Evolutionary conservation across 352 stramenopile genomes (phyloP).

Genomic region (Phytophthora brassicae): DNA sequence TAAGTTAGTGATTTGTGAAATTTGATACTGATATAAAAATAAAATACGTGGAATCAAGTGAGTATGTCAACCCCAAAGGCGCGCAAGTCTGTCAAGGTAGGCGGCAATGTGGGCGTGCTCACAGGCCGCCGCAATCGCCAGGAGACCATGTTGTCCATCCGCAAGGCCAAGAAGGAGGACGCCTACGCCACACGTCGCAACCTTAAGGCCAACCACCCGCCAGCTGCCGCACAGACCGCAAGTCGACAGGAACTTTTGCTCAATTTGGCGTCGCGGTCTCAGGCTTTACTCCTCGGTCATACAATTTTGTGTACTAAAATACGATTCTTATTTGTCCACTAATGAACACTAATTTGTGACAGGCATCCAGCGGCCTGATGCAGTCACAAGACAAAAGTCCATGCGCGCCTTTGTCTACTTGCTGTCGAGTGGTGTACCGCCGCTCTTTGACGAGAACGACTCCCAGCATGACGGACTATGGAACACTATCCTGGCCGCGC

Average conservation of each 20-base stretch:
- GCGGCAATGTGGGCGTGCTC: conserved; percentile 67
- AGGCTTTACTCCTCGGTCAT: conserved; percentile 71
- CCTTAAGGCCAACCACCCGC: conserved; percentile 77
- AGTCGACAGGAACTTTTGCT: conserved; percentile 75
- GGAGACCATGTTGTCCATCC: conserved; percentile 86
- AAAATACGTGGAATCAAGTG: conserved; percentile 30
- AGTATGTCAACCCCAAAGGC: conserved; percentile 44
- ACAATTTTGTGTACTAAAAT: no score
- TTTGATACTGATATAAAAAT: no score
- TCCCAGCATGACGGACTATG: conserved; percentile 83
- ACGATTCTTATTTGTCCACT: neutral
- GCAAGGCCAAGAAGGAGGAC: conserved; percentile 89
- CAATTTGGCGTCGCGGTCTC: conserved; percentile 76
- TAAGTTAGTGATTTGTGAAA: no score
- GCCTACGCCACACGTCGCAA: conserved; percentile 86
- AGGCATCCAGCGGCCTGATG: conserved; percentile 82
- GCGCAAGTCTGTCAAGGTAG: conserved; percentile 79
- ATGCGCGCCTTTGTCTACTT: conserved; percentile 88
- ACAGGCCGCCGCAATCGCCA: conserved; percentile 82
- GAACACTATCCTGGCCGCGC: conserved; percentile 76
- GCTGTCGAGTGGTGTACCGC: conserved; percentile 81
- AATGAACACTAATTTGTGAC: neutral
- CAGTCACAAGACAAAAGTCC: conserved; percentile 73
- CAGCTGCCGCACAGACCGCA: conserved; percentile 37
- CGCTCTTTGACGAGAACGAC: conserved; percentile 82